Evolutionary conservation across 441 rosid species (phyloP), one percentile per base, ranked within the genome.

Genomic region (Syzygium malaccense): DNA sequence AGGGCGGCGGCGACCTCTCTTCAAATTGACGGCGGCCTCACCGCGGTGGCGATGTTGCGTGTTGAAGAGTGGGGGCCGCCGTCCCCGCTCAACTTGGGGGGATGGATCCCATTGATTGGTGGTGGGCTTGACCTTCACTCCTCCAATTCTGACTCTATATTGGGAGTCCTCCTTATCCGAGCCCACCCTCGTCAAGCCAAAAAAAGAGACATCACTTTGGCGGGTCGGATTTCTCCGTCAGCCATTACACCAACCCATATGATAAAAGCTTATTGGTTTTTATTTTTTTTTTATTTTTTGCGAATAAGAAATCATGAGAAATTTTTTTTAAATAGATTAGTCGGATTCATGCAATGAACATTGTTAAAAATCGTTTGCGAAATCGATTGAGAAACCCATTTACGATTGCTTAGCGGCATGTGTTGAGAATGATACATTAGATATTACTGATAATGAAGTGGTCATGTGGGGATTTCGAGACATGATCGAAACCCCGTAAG

Each of bases 301-400:
- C 13, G 1, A 30, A 30, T 30, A 30, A 30, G 23, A n/a, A 64
- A 64, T 7, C 6, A 19, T 30, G 41, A 30, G 23, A 3, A 3
- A 2, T 53, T 18, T n/a, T 14, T n/a, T 64, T 15, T 0, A 64
- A 0, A 64, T 18, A 66, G 3, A 64, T 4, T 4, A 12, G 4
- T 28, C 1, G 28, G 66, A 60, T 60, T 60, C 13, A 15, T 60
- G 14, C 32, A 6, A 60, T 28, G 32, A 60, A 28, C 17, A 28
- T 12, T 14, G 8, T 58, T 11, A 13, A 26, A 7, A 26, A 28
- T 60, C 4, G 3, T 8, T 32, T 2, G 7, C 11, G 13, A 33
- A 68, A 33, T 33, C 12, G 5, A 0, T 30, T 19, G 26, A 19
- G 48, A 68, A 68, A 66, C 33, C 75, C 17, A 66, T 9, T 17